These are phyloP conservation scores for Anthoceros angustus DNA, from an alignment of 225 moss, liverwort and hornwort species.

Conservation along the genomic window DNA sequence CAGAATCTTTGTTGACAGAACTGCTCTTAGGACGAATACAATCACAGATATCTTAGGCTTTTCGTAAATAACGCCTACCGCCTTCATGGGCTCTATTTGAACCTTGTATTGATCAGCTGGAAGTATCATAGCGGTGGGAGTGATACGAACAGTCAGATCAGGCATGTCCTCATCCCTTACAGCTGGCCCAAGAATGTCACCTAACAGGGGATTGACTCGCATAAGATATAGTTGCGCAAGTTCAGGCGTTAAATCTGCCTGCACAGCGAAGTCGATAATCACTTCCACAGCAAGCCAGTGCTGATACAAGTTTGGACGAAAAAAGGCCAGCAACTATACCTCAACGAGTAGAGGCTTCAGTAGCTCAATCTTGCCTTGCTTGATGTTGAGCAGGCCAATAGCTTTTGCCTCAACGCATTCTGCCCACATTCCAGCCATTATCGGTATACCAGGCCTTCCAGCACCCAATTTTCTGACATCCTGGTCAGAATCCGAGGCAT, in stretches of 20 bases:
- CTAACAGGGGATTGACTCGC: conserved; percentile 74
- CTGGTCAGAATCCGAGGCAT: conserved; percentile 44
- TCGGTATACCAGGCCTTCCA: conserved; percentile 34
- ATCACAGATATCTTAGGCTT: neutral
- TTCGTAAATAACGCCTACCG: conserved; percentile 26
- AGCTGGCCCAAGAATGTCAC: conserved; percentile 74
- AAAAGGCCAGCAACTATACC: conserved; percentile 17
- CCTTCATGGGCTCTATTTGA: conserved; percentile 71
- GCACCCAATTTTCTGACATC: conserved; percentile 34
- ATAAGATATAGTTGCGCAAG: conserved; percentile 73
- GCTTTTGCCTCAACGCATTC: conserved; percentile 60
- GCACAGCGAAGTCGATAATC: conserved; percentile 11
- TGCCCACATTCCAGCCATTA: conserved; percentile 54
- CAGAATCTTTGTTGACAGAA: neutral
- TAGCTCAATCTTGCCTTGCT: conserved; percentile 45
- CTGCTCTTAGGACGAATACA: neutral
- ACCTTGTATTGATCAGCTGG: conserved; percentile 75
- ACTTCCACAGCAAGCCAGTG: neutral
- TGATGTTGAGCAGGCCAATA: conserved; percentile 45
- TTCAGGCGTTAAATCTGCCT: conserved; percentile 88
- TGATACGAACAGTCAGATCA: conserved; percentile 58
- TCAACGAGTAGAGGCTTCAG: conserved; percentile 68
- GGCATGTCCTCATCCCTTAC: conserved; percentile 83
- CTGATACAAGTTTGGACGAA: neutral
- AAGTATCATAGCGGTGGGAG: conserved; percentile 44